phyloP scores from a whole-genome alignment of 768 basidiomycete species.

The Saitozyma podzolica region DNA sequence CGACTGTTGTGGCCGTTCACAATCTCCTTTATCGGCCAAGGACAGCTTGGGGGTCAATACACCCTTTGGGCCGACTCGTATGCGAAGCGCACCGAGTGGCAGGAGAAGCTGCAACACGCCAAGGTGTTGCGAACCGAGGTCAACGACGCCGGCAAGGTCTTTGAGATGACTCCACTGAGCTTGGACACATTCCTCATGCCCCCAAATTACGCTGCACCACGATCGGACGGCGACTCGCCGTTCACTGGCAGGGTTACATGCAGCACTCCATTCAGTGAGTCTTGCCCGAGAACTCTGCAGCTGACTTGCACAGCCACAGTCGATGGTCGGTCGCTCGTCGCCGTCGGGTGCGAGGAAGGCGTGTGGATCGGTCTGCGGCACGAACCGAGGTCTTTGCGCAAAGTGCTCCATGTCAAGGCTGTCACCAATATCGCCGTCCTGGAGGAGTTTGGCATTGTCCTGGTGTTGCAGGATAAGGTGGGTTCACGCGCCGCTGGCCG shows the following conservation, averaged over 20 bases:
- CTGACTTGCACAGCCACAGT: slow-evolving; percentile 62
- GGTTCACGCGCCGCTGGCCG: background rate
- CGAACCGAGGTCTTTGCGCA: slow-evolving; percentile 83
- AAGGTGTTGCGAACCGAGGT: slow-evolving; percentile 79
- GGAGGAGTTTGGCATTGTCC: slow-evolving; percentile 93
- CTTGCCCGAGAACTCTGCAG: background rate
- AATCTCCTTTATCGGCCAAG: slow-evolving; percentile 81
- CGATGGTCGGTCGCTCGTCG: slow-evolving; percentile 81
- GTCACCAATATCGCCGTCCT: slow-evolving; percentile 95
- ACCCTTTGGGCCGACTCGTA: slow-evolving; percentile 82
- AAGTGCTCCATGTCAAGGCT: slow-evolving; percentile 87
- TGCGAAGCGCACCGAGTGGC: slow-evolving; percentile 79
- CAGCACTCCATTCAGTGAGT: slow-evolving; percentile 83
- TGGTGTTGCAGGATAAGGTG: slow-evolving; percentile 90
- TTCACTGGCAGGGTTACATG: slow-evolving; percentile 71
- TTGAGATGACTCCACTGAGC: slow-evolving; percentile 87
- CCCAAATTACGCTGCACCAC: slow-evolving; percentile 55
- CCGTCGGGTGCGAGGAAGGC: slow-evolving; percentile 91
- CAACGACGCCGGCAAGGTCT: slow-evolving; percentile 86
- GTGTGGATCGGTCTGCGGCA: slow-evolving; percentile 93
- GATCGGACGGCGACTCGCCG: slow-evolving; percentile 62
- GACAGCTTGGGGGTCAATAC: slow-evolving; percentile 70
- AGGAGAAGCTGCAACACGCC: slow-evolving; percentile 82
- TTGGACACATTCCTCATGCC: slow-evolving; percentile 83
- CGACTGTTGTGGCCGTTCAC: slow-evolving; percentile 83